A percentile compares a stretch with the other conserved stretches of the same genome.
Evolutionary conservation across 768 basidiomycete species (phyloP).

Genomic region (Tulasnella sp.): DNA sequence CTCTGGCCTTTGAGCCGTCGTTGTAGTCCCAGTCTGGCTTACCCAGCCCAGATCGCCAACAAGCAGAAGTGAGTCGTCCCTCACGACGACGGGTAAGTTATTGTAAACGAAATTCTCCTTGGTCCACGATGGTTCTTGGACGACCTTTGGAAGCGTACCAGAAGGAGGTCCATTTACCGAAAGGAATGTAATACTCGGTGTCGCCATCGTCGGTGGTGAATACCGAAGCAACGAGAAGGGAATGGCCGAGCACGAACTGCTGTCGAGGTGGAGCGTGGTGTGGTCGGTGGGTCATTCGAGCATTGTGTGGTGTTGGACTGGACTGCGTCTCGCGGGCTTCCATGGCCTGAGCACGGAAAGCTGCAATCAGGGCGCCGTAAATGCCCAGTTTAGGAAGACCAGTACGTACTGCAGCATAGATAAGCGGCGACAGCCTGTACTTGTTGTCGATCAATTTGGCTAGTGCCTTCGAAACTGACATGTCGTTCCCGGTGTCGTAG

Average conservation of each 20-base stretch:
- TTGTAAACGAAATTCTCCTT: slow-evolving; percentile 59
- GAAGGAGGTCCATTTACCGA: slow-evolving; percentile 40
- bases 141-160: slow-evolving; percentile 46
- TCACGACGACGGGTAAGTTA: slow-evolving; percentile 63
- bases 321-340: slow-evolving; percentile 34
- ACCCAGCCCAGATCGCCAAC: slow-evolving; percentile 49
- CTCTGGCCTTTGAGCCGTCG: slow-evolving; percentile 52
- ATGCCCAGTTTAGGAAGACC: not conserved
- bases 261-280: slow-evolving; percentile 35
- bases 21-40: slow-evolving; percentile 63
- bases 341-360: slow-evolving; percentile 31
- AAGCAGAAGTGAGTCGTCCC: slow-evolving; percentile 52
- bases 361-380: not conserved
- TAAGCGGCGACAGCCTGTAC: slow-evolving; percentile 70
- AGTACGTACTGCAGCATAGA: slow-evolving; percentile 39
- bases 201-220: slow-evolving; percentile 29
- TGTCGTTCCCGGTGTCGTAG: slow-evolving; percentile 50
- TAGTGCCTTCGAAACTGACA: slow-evolving; percentile 37
- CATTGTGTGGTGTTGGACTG: slow-evolving; percentile 37
- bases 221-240: slow-evolving; percentile 37
- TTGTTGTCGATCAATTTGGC: slow-evolving; percentile 54
- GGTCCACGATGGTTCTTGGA: slow-evolving; percentile 60
- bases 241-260: slow-evolving; percentile 39
- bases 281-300: slow-evolving; percentile 38
- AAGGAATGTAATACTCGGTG: slow-evolving; percentile 36